Evolutionary conservation across 805 yeast genomes (phyloP).

Genomic region (Schizosaccharomyces cryophilus): DNA sequence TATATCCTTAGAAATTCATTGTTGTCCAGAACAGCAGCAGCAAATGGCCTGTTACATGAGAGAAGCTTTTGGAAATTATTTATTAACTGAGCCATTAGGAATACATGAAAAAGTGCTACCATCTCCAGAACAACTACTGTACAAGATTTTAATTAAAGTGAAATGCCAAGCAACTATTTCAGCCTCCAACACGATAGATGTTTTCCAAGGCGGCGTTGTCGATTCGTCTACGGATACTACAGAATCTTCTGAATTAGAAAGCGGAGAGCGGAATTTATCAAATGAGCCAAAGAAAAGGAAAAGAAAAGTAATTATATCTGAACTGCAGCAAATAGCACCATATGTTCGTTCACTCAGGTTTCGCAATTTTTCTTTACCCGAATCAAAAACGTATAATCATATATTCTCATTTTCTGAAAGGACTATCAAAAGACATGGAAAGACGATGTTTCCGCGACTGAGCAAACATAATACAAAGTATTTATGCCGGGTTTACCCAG

Average conservation of each 20-base stretch:
- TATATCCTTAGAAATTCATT: slow-evolving; percentile 63
- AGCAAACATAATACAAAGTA: slow-evolving; percentile 53
- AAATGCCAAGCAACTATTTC: slow-evolving; percentile 20
- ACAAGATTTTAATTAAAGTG: slow-evolving; percentile 52
- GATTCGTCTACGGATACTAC: slow-evolving; percentile 4
- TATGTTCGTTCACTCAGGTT: slow-evolving; percentile 57
- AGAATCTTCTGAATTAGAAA: slow-evolving; percentile 5
- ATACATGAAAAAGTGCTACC: slow-evolving; percentile 24
- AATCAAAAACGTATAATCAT: slow-evolving; percentile 56
- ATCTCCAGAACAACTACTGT: slow-evolving; percentile 46
- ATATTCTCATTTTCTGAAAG: slow-evolving; percentile 74
- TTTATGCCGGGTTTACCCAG: slow-evolving; percentile 71
- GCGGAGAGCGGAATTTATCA: not conserved
- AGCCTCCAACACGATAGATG: not conserved
- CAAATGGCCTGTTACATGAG: slow-evolving; percentile 28
- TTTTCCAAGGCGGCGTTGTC: not conserved
- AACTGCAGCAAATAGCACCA: slow-evolving; percentile 25
- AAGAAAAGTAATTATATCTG: not conserved
- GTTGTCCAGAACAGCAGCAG: slow-evolving; percentile 44
- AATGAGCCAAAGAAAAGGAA: not conserved
- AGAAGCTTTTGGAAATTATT: slow-evolving; percentile 32
- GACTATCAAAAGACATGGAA: slow-evolving; percentile 33
- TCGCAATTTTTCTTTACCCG: slow-evolving; percentile 63
- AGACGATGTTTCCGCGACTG: slow-evolving; percentile 32
- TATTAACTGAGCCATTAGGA: slow-evolving; percentile 22